Evolutionary conservation across 805 yeast genomes (phyloP).

Genomic region (Blastobotrys americana): DNA sequence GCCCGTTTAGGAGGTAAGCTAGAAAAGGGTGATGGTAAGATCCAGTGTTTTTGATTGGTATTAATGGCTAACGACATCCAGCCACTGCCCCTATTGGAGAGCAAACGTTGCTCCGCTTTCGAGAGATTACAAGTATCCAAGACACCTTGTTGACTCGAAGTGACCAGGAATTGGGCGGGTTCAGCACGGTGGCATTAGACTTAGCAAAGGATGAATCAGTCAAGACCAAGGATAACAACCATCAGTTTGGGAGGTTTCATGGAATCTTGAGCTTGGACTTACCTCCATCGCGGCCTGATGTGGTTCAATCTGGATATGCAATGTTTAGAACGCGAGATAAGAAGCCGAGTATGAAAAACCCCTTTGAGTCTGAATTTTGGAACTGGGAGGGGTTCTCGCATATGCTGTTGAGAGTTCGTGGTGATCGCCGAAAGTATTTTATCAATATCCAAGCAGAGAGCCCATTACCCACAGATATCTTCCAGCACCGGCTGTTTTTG

Average conservation of each 20-base stretch:
- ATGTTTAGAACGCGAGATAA: conserved; percentile 77
- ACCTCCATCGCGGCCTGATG: conserved; percentile 57
- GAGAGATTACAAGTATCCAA: conserved; percentile 39
- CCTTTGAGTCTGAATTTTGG: conserved; percentile 48
- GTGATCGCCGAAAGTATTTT: conserved; percentile 65
- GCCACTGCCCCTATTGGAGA: conserved; percentile 10
- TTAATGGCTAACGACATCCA: background rate
- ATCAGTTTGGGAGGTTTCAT: conserved; percentile 51
- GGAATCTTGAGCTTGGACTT: conserved; percentile 64
- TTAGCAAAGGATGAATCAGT: conserved; percentile 30
- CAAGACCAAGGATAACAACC: background rate
- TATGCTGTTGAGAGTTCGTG: conserved; percentile 62
- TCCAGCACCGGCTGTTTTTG: conserved; percentile 72
- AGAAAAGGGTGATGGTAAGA: no score
- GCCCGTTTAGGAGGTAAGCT: background rate
- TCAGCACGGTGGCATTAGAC: conserved; percentile 53
- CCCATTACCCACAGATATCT: conserved; percentile 68
- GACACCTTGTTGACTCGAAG: conserved; percentile 51
- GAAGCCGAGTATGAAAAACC: conserved; percentile 30
- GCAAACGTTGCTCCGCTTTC: conserved; percentile 52
- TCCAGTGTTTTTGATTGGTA: no score
- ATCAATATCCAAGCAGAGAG: conserved; percentile 78
- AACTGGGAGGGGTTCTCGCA: conserved; percentile 61
- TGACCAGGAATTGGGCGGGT: conserved; percentile 75
- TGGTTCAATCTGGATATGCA: conserved; percentile 62